Evolutionary conservation across 345 rosid genomes (phyloP).

Genomic region (Eucalyptus cloeziana): DNA sequence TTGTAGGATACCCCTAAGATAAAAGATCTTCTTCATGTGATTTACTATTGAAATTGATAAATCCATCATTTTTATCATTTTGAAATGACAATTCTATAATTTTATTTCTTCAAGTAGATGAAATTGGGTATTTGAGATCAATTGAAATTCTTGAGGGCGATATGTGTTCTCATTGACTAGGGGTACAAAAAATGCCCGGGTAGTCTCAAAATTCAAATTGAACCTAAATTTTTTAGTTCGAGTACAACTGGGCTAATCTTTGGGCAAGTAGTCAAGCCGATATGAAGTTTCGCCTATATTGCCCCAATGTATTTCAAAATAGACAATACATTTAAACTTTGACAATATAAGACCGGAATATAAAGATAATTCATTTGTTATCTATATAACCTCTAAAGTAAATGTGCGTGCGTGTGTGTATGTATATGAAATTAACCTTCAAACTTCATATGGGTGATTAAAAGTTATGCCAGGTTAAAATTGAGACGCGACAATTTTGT

Average conservation of each 20-base stretch:
- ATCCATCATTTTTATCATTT: neutral
- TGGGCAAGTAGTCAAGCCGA: neutral
- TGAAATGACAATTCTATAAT: too few relatives aligned
- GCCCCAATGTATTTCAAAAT: neutral
- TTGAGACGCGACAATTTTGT: neutral
- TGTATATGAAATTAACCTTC: neutral
- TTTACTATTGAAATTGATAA: neutral
- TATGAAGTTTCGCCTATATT: rapidly evolving
- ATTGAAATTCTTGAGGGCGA: neutral
- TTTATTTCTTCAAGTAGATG: neutral
- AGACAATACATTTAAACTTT: too few relatives aligned
- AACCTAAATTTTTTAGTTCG: neutral
- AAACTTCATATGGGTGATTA: too few relatives aligned
- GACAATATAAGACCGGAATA: neutral
- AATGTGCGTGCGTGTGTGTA: too few relatives aligned
- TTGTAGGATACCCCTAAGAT: too few relatives aligned
- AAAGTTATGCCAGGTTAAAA: neutral
- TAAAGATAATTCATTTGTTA: too few relatives aligned
- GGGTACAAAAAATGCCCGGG: neutral
- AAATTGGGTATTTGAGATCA: neutral
- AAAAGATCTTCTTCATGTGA: too few relatives aligned
- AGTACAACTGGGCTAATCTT: neutral
- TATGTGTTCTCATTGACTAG: neutral
- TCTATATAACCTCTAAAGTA: too few relatives aligned
- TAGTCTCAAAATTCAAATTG: rapidly evolving